Conservation (phyloP, 2,329 filamentous ascomycete species). For the Fusarium sp. region DNA sequence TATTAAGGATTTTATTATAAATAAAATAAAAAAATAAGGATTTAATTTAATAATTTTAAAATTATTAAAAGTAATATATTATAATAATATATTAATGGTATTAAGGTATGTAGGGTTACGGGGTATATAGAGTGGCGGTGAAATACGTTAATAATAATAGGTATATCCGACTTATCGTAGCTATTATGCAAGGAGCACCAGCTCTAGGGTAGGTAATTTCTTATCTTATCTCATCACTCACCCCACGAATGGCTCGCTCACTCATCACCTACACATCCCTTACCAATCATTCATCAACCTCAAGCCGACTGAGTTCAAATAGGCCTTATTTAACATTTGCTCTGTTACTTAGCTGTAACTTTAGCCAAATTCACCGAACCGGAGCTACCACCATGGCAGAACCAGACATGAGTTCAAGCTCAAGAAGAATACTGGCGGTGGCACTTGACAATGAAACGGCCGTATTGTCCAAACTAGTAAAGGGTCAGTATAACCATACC, state of each 20-base stretch:
- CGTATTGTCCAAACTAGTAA: constrained; percentile 64
- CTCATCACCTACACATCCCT: constrained; percentile 39
- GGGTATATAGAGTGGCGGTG: no score
- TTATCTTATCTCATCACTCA: constrained; percentile 40
- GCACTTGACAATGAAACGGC: constrained; percentile 62
- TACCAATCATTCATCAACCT: constrained; percentile 32
- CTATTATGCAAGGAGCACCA: accelerated
- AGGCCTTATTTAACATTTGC: not conserved
- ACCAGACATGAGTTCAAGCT: constrained; percentile 39
- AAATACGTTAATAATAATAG: no score
- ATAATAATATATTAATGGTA: not conserved
- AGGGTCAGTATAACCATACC: constrained; percentile 57
- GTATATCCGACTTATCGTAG: no score
- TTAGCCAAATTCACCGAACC: accelerated
- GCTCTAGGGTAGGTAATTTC: constrained; percentile 8
- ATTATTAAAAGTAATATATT: no score
- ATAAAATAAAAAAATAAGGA: not conserved
- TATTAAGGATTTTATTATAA: not conserved
- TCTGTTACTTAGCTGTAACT: accelerated
- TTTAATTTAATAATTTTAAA: not conserved
- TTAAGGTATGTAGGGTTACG: not conserved
- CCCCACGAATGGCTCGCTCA: constrained; percentile 26
- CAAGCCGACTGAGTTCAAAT: not conserved
- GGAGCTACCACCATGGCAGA: constrained; percentile 35
- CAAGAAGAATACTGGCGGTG: constrained; percentile 69